Evolutionary conservation across 768 basidiomycete species (phyloP).

Genomic region (Daedalea quercina): DNA sequence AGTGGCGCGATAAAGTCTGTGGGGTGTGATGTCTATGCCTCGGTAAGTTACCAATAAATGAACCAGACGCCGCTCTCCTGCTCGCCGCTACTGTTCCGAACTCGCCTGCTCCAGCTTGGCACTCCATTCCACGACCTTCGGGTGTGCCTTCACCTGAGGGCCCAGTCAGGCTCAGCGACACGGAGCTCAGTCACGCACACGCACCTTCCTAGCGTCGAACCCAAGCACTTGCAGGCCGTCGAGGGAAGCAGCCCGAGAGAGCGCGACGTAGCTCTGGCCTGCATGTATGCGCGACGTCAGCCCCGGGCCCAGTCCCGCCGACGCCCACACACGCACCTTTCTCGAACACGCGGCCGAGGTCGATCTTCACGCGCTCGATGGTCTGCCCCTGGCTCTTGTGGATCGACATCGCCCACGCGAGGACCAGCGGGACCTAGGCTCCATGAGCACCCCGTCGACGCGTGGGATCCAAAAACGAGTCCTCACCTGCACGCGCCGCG

Average conservation of each 20-base stretch:
- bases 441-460: not conserved
- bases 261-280: constrained; percentile 44
- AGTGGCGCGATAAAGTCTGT: too few species aligned
- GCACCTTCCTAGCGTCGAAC: constrained; percentile 46
- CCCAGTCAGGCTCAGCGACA: not conserved
- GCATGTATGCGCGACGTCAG: not conserved
- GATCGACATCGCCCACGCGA: constrained; percentile 74
- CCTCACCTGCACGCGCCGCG: constrained; percentile 38
- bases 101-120: constrained; percentile 21
- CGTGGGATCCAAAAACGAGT: too few species aligned
- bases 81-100: not conserved
- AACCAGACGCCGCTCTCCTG: not conserved
- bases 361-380: constrained; percentile 56
- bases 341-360: constrained; percentile 61
- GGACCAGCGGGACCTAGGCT: constrained; percentile 59
- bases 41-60: not conserved
- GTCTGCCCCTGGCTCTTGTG: constrained; percentile 79
- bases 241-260: constrained; percentile 46
- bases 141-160: constrained; percentile 35
- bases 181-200: too few species aligned
- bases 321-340: constrained; percentile 31
- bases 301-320: not conserved
- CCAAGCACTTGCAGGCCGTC: constrained; percentile 48
- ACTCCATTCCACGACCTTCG: constrained; percentile 38
- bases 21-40: not conserved